These are phyloP conservation scores for Rhizophora mangle DNA, from an alignment of 345 rosid genomes.

Conservation along the genomic window DNA sequence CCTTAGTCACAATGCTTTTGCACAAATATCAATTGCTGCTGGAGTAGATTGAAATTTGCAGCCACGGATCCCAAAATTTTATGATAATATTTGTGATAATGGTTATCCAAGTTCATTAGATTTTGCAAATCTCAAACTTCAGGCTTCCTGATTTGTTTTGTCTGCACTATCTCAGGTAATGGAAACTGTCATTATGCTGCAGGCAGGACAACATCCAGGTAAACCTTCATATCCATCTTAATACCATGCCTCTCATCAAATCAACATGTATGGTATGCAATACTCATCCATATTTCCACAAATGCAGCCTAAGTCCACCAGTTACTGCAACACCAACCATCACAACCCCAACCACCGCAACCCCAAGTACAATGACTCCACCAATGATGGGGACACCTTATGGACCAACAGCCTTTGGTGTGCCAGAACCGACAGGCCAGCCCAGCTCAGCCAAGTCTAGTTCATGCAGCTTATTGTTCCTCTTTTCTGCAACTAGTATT, in stretches of 20 bases:
- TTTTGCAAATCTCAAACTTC: neutral
- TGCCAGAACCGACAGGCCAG: constrained; percentile 73
- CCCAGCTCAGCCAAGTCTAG: constrained; percentile 67
- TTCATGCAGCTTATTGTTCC: constrained; percentile 36
- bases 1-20: too few relatives aligned
- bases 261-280: neutral
- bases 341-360: constrained; percentile 18
- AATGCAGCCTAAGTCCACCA: constrained; percentile 63
- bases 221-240: constrained; percentile 18
- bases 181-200: constrained; percentile 71
- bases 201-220: constrained; percentile 42
- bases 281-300: neutral
- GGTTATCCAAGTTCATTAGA: too few relatives aligned
- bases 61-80: neutral
- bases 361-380: constrained; percentile 24
- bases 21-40: neutral
- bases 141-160: constrained; percentile 3
- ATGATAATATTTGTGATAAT: neutral
- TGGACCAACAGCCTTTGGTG: constrained; percentile 53
- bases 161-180: constrained; percentile 50
- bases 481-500: constrained; percentile 38
- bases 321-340: constrained; percentile 27
- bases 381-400: constrained; percentile 45
- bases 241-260: neutral
- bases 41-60: neutral